These are phyloP conservation scores for Russula emetica DNA, from an alignment of 768 basidiomycete species.

Conservation along the genomic window DNA sequence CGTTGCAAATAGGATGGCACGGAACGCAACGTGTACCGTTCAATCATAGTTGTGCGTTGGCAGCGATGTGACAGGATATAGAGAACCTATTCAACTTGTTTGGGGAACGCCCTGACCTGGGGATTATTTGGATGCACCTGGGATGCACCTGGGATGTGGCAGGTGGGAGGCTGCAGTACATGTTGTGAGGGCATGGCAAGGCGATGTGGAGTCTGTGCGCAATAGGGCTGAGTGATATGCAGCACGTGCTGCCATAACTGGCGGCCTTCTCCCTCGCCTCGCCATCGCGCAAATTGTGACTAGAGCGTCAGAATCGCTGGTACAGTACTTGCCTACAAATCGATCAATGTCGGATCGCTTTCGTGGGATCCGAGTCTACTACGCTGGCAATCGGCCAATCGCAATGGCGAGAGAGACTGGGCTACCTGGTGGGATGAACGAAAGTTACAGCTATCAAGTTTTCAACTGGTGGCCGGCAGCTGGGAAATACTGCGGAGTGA, in stretches of 20 bases:
- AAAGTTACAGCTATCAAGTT: too few relatives aligned
- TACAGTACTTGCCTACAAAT: constrained; percentile 2
- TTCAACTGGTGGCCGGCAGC: too few relatives aligned
- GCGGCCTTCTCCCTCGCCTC: not conserved
- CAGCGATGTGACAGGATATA: not conserved
- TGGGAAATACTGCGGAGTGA: too few relatives aligned
- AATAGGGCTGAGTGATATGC: too few relatives aligned
- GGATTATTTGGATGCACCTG: not conserved
- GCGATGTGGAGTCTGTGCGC: not conserved
- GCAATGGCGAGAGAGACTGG: too few relatives aligned
- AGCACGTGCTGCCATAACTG: too few relatives aligned
- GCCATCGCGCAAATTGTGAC: not conserved
- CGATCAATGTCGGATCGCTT: not conserved
- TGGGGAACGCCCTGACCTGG: not conserved
- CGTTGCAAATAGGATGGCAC: not conserved
- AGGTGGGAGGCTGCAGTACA: not conserved
- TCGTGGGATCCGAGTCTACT: too few relatives aligned
- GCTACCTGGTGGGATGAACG: too few relatives aligned
- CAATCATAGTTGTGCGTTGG: not conserved
- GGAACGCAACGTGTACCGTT: not conserved
- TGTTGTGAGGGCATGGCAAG: not conserved
- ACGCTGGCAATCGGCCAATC: too few relatives aligned
- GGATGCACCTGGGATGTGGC: not conserved
- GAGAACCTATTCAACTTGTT: too few relatives aligned
- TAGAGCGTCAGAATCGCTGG: constrained; percentile 3